phyloP scores from a whole-genome alignment of 2,329 filamentous ascomycete genomes.

The Fusarium sublunatum region DNA sequence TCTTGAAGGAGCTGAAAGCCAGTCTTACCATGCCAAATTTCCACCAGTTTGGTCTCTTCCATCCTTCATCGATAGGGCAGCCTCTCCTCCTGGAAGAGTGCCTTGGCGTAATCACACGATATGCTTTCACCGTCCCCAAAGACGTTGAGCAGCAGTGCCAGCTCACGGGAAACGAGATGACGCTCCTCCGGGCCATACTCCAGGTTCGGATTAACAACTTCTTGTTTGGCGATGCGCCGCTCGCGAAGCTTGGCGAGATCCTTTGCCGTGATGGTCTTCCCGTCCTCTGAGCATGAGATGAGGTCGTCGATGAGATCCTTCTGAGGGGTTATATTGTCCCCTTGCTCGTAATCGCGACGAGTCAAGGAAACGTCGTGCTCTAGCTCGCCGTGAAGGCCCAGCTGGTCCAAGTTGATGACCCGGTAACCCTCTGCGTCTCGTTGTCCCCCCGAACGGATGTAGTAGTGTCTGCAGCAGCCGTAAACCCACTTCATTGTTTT shows the following conservation, averaged over 20 bases:
- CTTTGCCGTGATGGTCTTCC: constrained; percentile 30
- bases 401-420: constrained; percentile 39
- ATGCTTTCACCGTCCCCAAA: constrained; percentile 34
- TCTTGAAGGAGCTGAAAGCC: too few species aligned
- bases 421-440: constrained; percentile 28
- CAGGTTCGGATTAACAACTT: constrained; percentile 30
- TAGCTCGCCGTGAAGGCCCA: constrained; percentile 31
- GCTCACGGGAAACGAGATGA: constrained; percentile 37
- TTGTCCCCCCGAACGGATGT: constrained; percentile 13
- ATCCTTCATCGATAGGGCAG: constrained; percentile 35
- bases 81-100: constrained; percentile 36
- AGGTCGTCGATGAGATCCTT: constrained; percentile 36
- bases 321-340: constrained; percentile 33
- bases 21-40: constrained; percentile 23
- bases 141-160: constrained; percentile 36
- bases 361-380: constrained; percentile 44
- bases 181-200: constrained; percentile 31
- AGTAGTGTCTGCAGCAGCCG: too few species aligned
- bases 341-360: constrained; percentile 37
- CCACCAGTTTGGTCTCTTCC: constrained; percentile 19
- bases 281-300: constrained; percentile 36
- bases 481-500: too few species aligned
- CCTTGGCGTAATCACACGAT: constrained; percentile 27
- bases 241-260: constrained; percentile 40
- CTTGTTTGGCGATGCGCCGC: constrained; percentile 32